phyloP scores from a whole-genome alignment of 2,329 filamentous ascomycete species.

The Fusarium brachygibbosum region DNA sequence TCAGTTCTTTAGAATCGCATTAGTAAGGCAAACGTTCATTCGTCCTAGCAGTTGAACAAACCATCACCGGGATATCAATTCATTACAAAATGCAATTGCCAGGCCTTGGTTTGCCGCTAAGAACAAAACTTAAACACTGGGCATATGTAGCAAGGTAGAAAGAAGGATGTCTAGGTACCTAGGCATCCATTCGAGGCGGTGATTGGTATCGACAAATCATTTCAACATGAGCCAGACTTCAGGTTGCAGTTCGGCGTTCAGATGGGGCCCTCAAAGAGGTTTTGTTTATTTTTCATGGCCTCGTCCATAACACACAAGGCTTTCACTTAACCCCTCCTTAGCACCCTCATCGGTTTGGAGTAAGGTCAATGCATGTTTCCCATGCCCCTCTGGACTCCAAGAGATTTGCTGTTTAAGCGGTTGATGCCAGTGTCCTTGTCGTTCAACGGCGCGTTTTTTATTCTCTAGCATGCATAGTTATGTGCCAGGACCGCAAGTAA shows the following conservation, averaged over 20 bases:
- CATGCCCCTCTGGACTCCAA: constrained; percentile 22
- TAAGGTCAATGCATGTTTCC: constrained; percentile 6
- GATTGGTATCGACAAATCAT: neutral
- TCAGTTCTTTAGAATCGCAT: neutral
- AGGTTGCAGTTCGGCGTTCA: neutral
- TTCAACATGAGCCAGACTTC: neutral
- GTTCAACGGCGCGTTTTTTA: constrained; percentile 52
- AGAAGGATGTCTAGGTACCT: neutral
- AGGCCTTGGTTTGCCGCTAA: neutral
- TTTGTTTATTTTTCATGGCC: constrained; percentile 42
- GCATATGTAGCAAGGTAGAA: too few relatives aligned
- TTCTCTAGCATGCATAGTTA: constrained; percentile 49
- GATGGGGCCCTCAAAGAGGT: constrained; percentile 34
- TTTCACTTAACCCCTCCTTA: constrained; percentile 28
- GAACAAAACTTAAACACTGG: neutral
- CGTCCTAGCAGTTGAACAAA: neutral
- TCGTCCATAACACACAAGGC: constrained; percentile 36
- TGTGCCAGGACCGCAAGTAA: constrained; percentile 51
- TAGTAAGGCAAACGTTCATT: neutral
- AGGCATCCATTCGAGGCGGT: too few relatives aligned
- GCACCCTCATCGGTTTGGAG: constrained; percentile 38
- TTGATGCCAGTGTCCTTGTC: constrained; percentile 47
- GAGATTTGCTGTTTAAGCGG: constrained; percentile 34
- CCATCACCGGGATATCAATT: neutral
- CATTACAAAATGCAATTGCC: neutral